phyloP scores from a whole-genome alignment of 495 filamentous ascomycete genomes.

The Bombardia bombarda region DNA sequence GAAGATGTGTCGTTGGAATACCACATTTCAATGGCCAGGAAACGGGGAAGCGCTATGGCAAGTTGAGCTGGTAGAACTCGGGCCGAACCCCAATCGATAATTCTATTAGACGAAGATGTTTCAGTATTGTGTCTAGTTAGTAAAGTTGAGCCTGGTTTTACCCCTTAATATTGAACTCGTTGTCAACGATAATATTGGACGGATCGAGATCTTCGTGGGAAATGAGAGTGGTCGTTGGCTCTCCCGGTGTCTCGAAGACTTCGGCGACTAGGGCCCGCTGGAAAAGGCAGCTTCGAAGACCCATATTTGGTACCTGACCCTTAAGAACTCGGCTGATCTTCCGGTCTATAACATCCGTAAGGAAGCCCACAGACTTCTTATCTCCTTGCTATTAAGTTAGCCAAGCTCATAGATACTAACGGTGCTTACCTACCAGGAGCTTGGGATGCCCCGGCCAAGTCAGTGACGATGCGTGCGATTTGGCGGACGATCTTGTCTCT shows the following conservation, averaged over 20 bases:
- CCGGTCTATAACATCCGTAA: not conserved
- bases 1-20: not conserved
- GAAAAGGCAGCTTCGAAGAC: not conserved
- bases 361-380: not conserved
- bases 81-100: not conserved
- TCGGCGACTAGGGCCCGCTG: not conserved
- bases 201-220: not conserved
- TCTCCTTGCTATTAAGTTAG: not conserved
- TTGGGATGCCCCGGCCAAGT: not conserved
- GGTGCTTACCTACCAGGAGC: not conserved
- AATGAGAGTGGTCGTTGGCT: not conserved
- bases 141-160: not conserved
- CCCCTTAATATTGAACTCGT: not conserved
- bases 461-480: not conserved
- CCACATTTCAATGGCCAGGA: not conserved
- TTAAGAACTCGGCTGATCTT: not conserved
- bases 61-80: not conserved
- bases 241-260: not conserved
- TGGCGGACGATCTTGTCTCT: not conserved
- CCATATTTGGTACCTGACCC: not conserved
- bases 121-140: not conserved
- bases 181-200: slow-evolving; percentile 2
- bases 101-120: not conserved
- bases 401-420: not conserved
- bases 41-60: not conserved